These are phyloP conservation scores for Pseudozyma sp. DNA, from an alignment of 1,284 basidiomycete genomes.

Conservation along the genomic window DNA sequence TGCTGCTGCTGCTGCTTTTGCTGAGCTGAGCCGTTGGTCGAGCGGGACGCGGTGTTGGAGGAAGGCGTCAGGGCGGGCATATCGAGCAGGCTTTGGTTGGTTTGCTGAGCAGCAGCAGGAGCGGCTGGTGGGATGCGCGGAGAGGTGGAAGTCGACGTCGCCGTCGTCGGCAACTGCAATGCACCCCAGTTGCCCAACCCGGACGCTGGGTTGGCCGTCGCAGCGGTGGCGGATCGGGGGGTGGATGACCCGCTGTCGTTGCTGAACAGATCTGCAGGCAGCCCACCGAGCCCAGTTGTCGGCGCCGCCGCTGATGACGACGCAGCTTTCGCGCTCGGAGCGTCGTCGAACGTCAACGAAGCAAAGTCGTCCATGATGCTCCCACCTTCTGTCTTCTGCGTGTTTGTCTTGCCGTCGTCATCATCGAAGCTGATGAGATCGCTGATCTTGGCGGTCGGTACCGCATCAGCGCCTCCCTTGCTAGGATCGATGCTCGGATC, in stretches of 20 bases:
- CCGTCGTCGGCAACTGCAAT: conserved; percentile 52
- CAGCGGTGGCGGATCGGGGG: conserved; percentile 6
- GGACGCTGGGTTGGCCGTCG: conserved; percentile 22
- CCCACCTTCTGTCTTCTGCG: neutral
- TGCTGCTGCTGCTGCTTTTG: conserved; percentile 12
- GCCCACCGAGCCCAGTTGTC: conserved; percentile 22
- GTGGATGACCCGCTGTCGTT: conserved; percentile 31
- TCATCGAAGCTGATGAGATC: conserved; percentile 67
- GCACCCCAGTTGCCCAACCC: conserved; percentile 58
- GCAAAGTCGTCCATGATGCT: conserved; percentile 63
- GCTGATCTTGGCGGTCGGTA: conserved; percentile 62
- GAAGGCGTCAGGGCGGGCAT: conserved; percentile 30
- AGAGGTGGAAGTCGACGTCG: conserved; percentile 37
- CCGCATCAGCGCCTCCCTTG: conserved; percentile 60
- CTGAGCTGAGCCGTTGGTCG: conserved; percentile 14
- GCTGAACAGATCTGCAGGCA: conserved; percentile 44
- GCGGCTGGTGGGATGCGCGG: conserved; percentile 23
- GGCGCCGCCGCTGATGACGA: neutral
- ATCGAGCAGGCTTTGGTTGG: conserved; percentile 11
- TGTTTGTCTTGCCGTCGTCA: conserved; percentile 17
- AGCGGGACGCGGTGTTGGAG: neutral
- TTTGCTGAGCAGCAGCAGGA: neutral
- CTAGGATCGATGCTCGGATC: conserved; percentile 68
- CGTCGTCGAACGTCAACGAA: conserved; percentile 56
- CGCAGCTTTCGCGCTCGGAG: conserved; percentile 4